Evolutionary conservation across 2,329 filamentous ascomycete species (phyloP).

Genomic region (Clonostachys sp.): DNA sequence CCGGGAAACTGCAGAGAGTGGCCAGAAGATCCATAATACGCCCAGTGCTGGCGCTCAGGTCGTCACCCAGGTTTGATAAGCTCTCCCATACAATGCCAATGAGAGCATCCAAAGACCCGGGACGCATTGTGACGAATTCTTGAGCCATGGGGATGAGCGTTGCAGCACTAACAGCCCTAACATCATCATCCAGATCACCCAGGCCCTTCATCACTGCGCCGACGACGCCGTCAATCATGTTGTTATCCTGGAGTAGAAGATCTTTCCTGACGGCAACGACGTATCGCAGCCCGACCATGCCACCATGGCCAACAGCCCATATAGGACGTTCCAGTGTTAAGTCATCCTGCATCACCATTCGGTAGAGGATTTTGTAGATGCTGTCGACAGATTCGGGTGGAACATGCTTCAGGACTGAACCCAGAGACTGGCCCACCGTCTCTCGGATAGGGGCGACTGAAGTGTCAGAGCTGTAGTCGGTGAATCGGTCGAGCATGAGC

Average conservation of each 20-base stretch:
- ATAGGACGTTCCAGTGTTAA: conserved; percentile 67
- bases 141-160: conserved; percentile 94
- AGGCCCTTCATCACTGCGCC: conserved; percentile 92
- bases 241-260: conserved; percentile 74
- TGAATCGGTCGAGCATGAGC: conserved; percentile 95
- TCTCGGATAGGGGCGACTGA: conserved; percentile 95
- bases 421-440: conserved; percentile 89
- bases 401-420: conserved; percentile 82
- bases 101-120: conserved; percentile 70
- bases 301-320: conserved; percentile 96
- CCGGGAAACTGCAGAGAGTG: conserved; percentile 89
- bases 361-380: conserved; percentile 79
- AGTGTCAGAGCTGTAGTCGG: conserved; percentile 95
- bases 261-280: conserved; percentile 94
- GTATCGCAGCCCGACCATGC: conserved; percentile 95
- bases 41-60: conserved; percentile 93
- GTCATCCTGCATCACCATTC: conserved; percentile 89
- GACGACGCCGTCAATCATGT: conserved; percentile 90
- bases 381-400: conserved; percentile 73
- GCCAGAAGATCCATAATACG: conserved; percentile 98
- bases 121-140: conserved; percentile 85
- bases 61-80: conserved; percentile 92
- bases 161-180: conserved; percentile 94
- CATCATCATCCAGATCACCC: conserved; percentile 87
- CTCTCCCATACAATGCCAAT: conserved; percentile 98